Base-by-base conservation (phyloP, 169 alveolate species). In the Cryptosporidium ryanae region DNA sequence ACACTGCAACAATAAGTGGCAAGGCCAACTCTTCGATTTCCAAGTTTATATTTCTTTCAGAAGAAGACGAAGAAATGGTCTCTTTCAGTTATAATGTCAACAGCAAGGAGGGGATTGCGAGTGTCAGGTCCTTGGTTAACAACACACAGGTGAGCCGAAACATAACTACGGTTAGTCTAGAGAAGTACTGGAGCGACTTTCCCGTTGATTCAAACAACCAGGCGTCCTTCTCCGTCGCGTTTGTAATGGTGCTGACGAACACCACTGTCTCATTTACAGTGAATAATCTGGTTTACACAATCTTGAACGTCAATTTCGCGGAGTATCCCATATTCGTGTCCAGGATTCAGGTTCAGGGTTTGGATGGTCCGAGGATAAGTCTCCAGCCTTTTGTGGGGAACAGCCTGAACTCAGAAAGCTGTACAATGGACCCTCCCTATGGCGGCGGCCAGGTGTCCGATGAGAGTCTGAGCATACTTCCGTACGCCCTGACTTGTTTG, bases 211-310 rank as follows among this genome's bases (percentile, higher is more conserved):
- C 8, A 10, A 29, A 17, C 7, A 15, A 17, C 2, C 13, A 17
- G 27, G 38, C 63, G 6, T 15, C 25, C 23, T 17, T 43, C 48
- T 25, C 25, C 13, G 10, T 76, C 10, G 34, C 64, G 3, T 76
- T 76, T 43, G 87, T 76, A 10, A 76, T 76, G 87, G 71, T 76
- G 8, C 21, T 59, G 6, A 76, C 87, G 1, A 76, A 76, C 64
- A 76, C 87, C 15, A 59, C 87, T 0, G 1, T 76, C 6, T 59
- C 76, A 1, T 76, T 76, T 29, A 44, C 50, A 54, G 49, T 76
- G 2, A 76, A 76, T 46, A 76, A 46, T 65, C 18, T 59, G 71
- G 87, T 76, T 27, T 76, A 59, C 32, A 27, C 50, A n/a, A 59
- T 61, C 4, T 44, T 76, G 34, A 76, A 76, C 27, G 46, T 76